Evolutionary conservation across 495 filamentous ascomycete species (phyloP).

Genomic region (Daldinia grandis): DNA sequence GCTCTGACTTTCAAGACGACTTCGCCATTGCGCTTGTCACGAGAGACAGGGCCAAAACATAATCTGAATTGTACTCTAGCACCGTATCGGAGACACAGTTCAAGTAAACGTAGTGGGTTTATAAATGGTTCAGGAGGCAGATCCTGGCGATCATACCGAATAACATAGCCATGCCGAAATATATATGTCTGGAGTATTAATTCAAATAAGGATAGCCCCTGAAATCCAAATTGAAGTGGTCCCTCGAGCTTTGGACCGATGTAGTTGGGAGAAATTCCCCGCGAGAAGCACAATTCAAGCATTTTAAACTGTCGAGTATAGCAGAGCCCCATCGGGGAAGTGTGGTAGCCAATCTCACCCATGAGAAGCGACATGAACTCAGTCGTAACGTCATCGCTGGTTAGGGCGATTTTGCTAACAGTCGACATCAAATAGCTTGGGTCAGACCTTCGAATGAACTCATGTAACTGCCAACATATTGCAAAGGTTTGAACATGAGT

Average conservation of each 20-base stretch:
- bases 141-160: neutral
- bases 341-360: neutral
- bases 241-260: neutral
- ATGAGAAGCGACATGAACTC: neutral
- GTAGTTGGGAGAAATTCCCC: neutral
- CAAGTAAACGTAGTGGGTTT: neutral
- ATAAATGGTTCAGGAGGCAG: neutral
- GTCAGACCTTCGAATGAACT: neutral
- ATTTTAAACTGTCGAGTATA: neutral
- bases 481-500: neutral
- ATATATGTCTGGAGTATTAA: neutral
- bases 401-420: neutral
- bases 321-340: neutral
- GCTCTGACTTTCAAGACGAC: neutral
- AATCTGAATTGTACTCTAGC: neutral
- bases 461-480: neutral
- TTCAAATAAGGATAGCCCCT: neutral
- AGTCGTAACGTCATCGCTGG: neutral
- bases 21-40: neutral
- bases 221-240: neutral
- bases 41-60: neutral
- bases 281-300: neutral
- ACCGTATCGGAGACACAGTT: neutral
- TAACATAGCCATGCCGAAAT: neutral
- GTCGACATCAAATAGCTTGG: neutral